Evolutionary conservation across 345 rosid genomes (phyloP).

Genomic region (Alliaria petiolata): DNA sequence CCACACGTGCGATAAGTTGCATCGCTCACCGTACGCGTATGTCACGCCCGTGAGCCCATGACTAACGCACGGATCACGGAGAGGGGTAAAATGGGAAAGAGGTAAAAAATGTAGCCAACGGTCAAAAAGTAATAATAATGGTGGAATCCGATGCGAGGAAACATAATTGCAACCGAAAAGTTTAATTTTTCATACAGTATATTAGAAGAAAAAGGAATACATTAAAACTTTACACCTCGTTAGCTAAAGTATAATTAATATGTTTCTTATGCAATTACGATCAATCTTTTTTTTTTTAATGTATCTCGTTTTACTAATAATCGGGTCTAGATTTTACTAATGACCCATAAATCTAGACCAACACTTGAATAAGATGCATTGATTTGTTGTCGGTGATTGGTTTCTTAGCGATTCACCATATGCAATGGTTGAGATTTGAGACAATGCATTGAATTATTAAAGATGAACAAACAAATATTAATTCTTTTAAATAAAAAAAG

Average conservation of each 20-base stretch:
- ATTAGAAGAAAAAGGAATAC: neutral
- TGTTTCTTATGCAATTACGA: neutral
- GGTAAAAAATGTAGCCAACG: neutral
- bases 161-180: neutral
- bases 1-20: constrained; percentile 27
- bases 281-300: neutral
- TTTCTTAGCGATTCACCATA: constrained; percentile 12
- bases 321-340: neutral
- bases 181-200: neutral
- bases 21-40: constrained; percentile 35
- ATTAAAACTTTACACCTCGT: neutral
- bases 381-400: constrained; percentile 30
- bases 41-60: constrained; percentile 34
- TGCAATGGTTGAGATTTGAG: constrained; percentile 11
- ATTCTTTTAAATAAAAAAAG: neutral
- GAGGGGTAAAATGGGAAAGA: constrained; percentile 7
- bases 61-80: constrained; percentile 20
- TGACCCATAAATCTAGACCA: constrained; percentile 8
- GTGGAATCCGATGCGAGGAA: constrained; percentile 19
- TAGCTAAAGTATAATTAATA: neutral
- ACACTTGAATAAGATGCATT: neutral
- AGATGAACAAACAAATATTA: neutral
- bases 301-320: neutral
- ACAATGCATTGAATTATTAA: neutral
- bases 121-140: neutral